Percentiles rank a stretch among this genome's conserved stretches.
Conservation (phyloP, 202 grass and related monocot species). For the Hordeum pubiflorum region DNA sequence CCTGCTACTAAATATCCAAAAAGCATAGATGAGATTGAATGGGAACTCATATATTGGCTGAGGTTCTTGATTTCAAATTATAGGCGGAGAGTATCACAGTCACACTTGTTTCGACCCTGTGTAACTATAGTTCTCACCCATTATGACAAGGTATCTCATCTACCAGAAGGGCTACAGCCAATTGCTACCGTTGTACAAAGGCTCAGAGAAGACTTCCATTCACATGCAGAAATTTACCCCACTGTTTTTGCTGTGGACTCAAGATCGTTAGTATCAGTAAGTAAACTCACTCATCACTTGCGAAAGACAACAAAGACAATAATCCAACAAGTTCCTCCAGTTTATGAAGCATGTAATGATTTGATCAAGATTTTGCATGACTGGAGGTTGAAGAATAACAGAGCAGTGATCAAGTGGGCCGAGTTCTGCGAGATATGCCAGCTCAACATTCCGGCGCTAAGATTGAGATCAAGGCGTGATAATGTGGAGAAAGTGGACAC, state of each 20-base stretch:
- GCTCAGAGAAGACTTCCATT: slow-evolving; percentile 72
- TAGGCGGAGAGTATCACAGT: slow-evolving; percentile 42
- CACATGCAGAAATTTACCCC: slow-evolving; percentile 74
- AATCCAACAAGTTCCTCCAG: slow-evolving; percentile 56
- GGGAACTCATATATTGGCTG: slow-evolving; percentile 76
- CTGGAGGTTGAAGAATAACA: slow-evolving; percentile 65
- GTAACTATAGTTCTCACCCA: slow-evolving; percentile 78
- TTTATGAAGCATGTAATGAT: slow-evolving; percentile 82
- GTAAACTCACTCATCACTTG: slow-evolving; percentile 64
- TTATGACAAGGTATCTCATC: slow-evolving; percentile 61
- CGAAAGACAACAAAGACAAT: slow-evolving; percentile 60
- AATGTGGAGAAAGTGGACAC: slow-evolving; percentile 64
- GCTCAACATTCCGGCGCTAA: slow-evolving; percentile 55
- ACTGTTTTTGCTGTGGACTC: slow-evolving; percentile 86
- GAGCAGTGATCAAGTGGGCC: slow-evolving; percentile 61
- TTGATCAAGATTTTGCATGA: slow-evolving; percentile 57
- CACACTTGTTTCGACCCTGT: slow-evolving; percentile 43
- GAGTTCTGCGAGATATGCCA: slow-evolving; percentile 86
- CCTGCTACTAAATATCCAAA: slow-evolving; percentile 57
- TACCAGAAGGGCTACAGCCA: slow-evolving; percentile 45
- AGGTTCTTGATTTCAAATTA: slow-evolving; percentile 71
- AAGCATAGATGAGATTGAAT: slow-evolving; percentile 59
- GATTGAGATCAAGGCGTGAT: slow-evolving; percentile 69
- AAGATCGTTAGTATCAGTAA: slow-evolving; percentile 75
- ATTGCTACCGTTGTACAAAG: slow-evolving; percentile 60